phyloP scores from a whole-genome alignment of 352 stramenopile species.

The Pythium diclinum region DNA sequence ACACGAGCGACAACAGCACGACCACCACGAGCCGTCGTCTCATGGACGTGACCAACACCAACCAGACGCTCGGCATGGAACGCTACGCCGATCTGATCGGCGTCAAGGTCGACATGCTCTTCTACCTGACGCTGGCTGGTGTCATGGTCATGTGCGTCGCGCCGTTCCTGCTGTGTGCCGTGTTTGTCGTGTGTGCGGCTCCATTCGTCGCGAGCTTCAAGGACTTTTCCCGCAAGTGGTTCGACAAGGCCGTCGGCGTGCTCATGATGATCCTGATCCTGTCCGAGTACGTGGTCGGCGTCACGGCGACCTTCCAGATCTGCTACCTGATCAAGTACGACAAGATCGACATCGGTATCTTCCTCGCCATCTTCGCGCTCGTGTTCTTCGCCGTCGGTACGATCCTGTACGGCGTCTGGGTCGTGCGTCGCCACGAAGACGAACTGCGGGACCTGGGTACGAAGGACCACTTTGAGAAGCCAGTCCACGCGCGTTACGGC shows the following conservation, averaged over 20 bases:
- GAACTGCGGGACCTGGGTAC: constrained; percentile 77
- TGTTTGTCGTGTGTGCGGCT: constrained; percentile 45
- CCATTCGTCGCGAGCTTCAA: constrained; percentile 55
- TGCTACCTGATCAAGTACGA: constrained; percentile 73
- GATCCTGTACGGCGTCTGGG: constrained; percentile 70
- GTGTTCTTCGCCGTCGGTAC: constrained; percentile 75
- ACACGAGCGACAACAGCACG: constrained; percentile 7
- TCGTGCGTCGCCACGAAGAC: constrained; percentile 76
- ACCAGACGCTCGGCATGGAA: constrained; percentile 60
- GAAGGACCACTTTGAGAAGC: constrained; percentile 85
- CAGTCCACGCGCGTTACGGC: constrained; percentile 72
- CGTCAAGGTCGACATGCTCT: constrained; percentile 73
- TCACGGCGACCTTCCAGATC: constrained; percentile 85
- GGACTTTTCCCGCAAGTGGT: constrained; percentile 61
- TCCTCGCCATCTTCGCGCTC: constrained; percentile 62
- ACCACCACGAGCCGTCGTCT: constrained; percentile 14
- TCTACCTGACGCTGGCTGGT: constrained; percentile 75
- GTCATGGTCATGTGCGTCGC: constrained; percentile 48
- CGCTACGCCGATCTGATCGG: constrained; percentile 73
- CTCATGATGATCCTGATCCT: constrained; percentile 85
- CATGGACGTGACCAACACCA: constrained; percentile 26
- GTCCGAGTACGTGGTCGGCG: constrained; percentile 81
- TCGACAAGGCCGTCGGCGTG: constrained; percentile 76
- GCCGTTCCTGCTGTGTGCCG: constrained; percentile 43
- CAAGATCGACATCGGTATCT: constrained; percentile 48